phyloP scores from a whole-genome alignment of 495 filamentous ascomycete species.

The Podospora tetraspora region DNA sequence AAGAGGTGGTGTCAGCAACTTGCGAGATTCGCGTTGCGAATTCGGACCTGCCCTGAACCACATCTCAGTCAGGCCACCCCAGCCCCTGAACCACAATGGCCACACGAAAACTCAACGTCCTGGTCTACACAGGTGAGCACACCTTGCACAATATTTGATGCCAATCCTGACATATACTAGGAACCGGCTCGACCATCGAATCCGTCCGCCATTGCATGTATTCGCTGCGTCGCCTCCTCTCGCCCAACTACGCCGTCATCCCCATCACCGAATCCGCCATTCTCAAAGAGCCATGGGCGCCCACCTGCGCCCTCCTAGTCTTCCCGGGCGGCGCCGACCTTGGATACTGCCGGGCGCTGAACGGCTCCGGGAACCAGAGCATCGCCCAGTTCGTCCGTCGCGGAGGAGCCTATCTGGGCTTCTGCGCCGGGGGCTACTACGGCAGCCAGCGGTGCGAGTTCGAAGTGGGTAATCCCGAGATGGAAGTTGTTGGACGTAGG shows the following conservation, averaged over 20 bases:
- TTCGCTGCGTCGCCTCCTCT: slow-evolving; percentile 81
- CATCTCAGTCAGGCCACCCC: slow-evolving; percentile 14
- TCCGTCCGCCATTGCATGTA: slow-evolving; percentile 88
- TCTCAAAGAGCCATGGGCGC: slow-evolving; percentile 86
- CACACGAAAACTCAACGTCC: slow-evolving; percentile 68
- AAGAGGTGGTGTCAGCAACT: neutral
- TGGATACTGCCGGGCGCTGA: slow-evolving; percentile 81
- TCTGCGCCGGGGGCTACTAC: slow-evolving; percentile 96
- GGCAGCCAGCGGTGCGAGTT: slow-evolving; percentile 78
- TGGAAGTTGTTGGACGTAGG: slow-evolving; percentile 81
- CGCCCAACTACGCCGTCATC: slow-evolving; percentile 88
- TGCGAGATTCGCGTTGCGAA: neutral
- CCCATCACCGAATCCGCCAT: slow-evolving; percentile 72
- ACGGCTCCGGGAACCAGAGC: slow-evolving; percentile 78
- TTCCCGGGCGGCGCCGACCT: slow-evolving; percentile 94
- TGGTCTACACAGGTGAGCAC: slow-evolving; percentile 73
- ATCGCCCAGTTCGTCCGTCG: slow-evolving; percentile 79
- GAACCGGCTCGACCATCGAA: slow-evolving; percentile 76
- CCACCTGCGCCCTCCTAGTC: slow-evolving; percentile 82
- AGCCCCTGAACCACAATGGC: slow-evolving; percentile 45
- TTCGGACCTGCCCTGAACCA: neutral
- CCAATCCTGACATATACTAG: slow-evolving; percentile 37
- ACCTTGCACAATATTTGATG: neutral
- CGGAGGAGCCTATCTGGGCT: slow-evolving; percentile 82
- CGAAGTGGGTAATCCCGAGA: slow-evolving; percentile 70